A percentile compares a stretch with the other conserved stretches of the same genome.
Evolutionary conservation across 768 basidiomycete species (phyloP).

Genomic region (Guyanaporus albipodus): DNA sequence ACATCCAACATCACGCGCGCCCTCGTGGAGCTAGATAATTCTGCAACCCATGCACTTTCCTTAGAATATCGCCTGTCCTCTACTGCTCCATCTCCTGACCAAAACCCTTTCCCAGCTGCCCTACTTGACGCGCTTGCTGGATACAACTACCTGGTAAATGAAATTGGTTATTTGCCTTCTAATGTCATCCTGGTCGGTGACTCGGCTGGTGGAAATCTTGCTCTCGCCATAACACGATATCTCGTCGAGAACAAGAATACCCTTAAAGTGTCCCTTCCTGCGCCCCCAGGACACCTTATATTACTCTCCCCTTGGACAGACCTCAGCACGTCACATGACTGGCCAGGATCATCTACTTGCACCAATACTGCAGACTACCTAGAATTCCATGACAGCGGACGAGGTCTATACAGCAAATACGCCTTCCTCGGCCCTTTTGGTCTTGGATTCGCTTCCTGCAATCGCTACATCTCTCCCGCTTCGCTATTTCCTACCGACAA

Average conservation of each 20-base stretch:
- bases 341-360: constrained; percentile 36
- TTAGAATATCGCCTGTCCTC: constrained; percentile 72
- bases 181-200: constrained; percentile 70
- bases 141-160: constrained; percentile 64
- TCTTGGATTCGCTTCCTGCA: constrained; percentile 40
- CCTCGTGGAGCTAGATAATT: constrained; percentile 42
- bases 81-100: constrained; percentile 36
- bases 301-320: constrained; percentile 59
- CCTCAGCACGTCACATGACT: constrained; percentile 36
- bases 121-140: constrained; percentile 72
- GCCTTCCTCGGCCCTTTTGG: constrained; percentile 50
- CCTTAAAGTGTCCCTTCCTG: constrained; percentile 32
- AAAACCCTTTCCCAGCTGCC: constrained; percentile 68
- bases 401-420: constrained; percentile 31
- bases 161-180: constrained; percentile 50
- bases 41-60: constrained; percentile 49
- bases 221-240: constrained; percentile 58
- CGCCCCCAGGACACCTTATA: constrained; percentile 45
- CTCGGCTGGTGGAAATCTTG: constrained; percentile 75
- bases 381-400: constrained; percentile 7
- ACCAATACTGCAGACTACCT: constrained; percentile 33
- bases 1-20: constrained; percentile 44
- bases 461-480: constrained; percentile 58
- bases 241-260: constrained; percentile 46
- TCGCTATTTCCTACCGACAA: constrained; percentile 36